Evolutionary conservation across 805 yeast genomes (phyloP), one percentile per base, ranked within the genome.

Genomic region (Lipomyces spencermartinsiae): DNA sequence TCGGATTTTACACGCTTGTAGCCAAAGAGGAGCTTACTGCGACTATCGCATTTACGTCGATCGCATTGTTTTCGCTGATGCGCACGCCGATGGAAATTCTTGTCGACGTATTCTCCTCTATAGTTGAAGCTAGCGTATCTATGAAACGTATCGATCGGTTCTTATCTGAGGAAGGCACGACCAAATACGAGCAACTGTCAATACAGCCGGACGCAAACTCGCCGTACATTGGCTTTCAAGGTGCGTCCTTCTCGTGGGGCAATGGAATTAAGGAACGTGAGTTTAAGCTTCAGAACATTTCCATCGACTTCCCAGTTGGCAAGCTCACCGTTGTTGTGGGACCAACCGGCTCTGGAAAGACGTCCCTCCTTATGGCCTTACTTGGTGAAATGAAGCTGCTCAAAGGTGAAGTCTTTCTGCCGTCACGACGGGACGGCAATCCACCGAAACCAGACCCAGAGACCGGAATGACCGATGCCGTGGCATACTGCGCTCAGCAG

Each of bases 401-500:
- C 53, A 39, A 59, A 12, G 97, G 97, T 75, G 81, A 85, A 46
- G 91, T 93, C 9, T 89, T 83, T 76, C 83, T 94, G 60, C 98
- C 98, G 1, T 93, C 93, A 65, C 81, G 84, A 53, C 16, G 59
- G 2, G 85, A 85, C 37, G 85, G 96, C 71, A 91, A 91, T 64
- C 89, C 87, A 58, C 81, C 92, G 66, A 80, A 83, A 53, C 83
- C 89, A 55, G 94, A 92, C 75, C 86, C 90, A 16, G 80, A 77
- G 33, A 89, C 95, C 66, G 97, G 97, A 1, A 82, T 90, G 72
- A 87, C 97, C 16, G 97, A 94, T 68, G 91, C 97, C 0, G 93
- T 93, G 61, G 98, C 98, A 1, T 94, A 92, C 78, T 94, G 98
- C 79, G 87, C 98, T 3, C 99, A 94, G 81, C 88, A 93, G 66